Base-by-base conservation (phyloP, 257 asterid genomes). In the Ehretia macrophylla region DNA sequence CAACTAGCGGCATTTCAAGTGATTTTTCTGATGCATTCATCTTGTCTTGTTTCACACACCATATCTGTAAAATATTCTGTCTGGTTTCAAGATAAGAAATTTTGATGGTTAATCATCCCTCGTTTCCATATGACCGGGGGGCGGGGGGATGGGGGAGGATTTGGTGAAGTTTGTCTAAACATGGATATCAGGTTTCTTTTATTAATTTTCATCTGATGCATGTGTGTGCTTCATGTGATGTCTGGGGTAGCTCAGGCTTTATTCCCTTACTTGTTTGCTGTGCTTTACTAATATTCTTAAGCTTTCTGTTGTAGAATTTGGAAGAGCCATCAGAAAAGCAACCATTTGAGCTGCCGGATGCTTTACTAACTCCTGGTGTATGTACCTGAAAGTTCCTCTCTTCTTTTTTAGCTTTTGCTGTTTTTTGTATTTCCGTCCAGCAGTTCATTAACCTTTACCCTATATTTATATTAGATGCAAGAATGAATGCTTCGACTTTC, bases 341-440 rank as follows among this genome's bases (percentile, higher is more conserved):
- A 65, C 55, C 66, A 64, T 42, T 65, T 55, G 94, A 76, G 63
- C 71, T 44, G 77, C 86, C 74, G 64, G 86, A 85, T 67, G 75
- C 75, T 76, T 68, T 85, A 70, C 91, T 75, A 74, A 91, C 98
- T 60, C 95, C 98, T 51, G 74, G 67, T 51, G 96, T 91, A 91
- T 42, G 94, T 66, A 62, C 14, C 62, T 68, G 61, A 19, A 5
- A 54, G 11, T 35, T 9, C n/a, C n/a, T n/a, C n/a, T 18, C n/a
- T 18, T 16, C 22, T 60, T 64, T 8, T 35, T 50, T 14, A 17
- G 17, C 38, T 35, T 27, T 12, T 52, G 50, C 40, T 17, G 38
- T 53, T 67, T n/a, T 49, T 60, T 5, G 3, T 12, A 10, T 56
- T 10, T 27, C 37, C 42, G 16, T 48, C 39, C 46, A 19, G 16